Conservation (phyloP, 805 yeast genomes). For the Wickerhamiella dianesei region DNA sequence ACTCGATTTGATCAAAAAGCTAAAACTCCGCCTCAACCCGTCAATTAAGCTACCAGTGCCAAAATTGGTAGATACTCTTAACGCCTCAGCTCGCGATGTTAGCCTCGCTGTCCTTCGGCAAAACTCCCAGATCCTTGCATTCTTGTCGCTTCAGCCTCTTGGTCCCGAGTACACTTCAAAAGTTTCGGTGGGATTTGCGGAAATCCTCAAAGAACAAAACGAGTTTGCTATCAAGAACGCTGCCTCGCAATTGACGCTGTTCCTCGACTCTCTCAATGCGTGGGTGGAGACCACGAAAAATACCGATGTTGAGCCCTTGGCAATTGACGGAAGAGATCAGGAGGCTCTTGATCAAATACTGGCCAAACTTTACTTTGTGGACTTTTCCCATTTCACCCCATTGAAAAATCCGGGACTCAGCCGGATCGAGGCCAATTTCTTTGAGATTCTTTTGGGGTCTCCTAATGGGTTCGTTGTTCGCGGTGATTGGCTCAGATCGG, state of each 20-base stretch:
- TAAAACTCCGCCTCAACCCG: constrained; percentile 4
- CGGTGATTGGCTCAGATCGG: background rate
- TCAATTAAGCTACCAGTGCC: constrained; percentile 39
- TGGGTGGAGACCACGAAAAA: background rate
- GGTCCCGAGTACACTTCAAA: background rate
- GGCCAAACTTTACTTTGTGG: background rate
- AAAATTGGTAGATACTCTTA: constrained; percentile 33
- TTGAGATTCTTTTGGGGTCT: background rate
- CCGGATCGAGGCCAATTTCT: background rate
- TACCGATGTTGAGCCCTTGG: background rate
- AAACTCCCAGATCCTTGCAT: constrained; percentile 8
- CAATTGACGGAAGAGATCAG: constrained; percentile 1
- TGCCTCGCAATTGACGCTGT: constrained; percentile 12
- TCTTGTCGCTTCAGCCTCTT: constrained; percentile 4
- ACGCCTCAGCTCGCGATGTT: background rate
- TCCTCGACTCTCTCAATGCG: constrained; percentile 6
- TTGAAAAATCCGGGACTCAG: background rate
- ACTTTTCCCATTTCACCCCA: background rate
- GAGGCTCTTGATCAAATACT: background rate
- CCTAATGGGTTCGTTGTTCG: background rate
- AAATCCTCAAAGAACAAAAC: background rate
- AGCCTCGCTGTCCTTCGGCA: constrained; percentile 3
- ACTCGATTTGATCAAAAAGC: constrained; percentile 45
- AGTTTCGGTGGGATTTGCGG: background rate
- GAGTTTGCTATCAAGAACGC: background rate